Evolutionary conservation across 192 early-diverging fungal species (phyloP), one percentile per base, ranked within the genome.

Genomic region (Linnemannia elongata): DNA sequence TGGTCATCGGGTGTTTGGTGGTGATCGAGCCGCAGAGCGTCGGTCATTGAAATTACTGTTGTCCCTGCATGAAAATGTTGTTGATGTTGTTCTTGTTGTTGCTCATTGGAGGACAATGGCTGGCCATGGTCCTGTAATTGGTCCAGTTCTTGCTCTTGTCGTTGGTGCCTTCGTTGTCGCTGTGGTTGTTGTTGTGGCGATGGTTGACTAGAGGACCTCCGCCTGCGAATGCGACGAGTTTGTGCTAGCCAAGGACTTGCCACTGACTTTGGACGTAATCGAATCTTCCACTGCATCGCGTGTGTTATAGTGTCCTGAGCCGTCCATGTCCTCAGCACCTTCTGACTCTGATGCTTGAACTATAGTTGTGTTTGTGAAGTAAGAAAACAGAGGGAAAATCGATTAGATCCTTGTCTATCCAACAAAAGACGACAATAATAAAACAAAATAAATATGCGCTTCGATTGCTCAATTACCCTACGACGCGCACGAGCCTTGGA

Each of bases 251-350:
- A 87, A 57, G 13, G 33, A 6, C 35, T 54, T 0, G 85, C 85
- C 4, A 74, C 76, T 9, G 41, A 57, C 27, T 55, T 77, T 1
- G 85, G 27, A 27, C 85, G 41, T 2, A n/a, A 76, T n/a, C 85
- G 69, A 13, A 87, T 45, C 52, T 87, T 87, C 85, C 85, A 87
- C 42, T 87, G 85, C 41, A 87, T 78, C 30, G 85, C 85, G 42
- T 87, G 76, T 7, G 72, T 42, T 18, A 66, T 66, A 13, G 76
- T 33, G 55, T 87, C 85, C 41, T 78, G 68, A 2, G 57, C 45
- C 42, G 85, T 81, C 85, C 85, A 87, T 69, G 70, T 38, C 45
- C 85, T 60, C 30, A 87, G 66, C 44, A 87, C 44, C 54, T 87
- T 87, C 22, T 81, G 85, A 35, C 79, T 81, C 39, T 74, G 75